phyloP scores from a whole-genome alignment of 2,329 filamentous ascomycete species.

The Trichoderma simmonsii region DNA sequence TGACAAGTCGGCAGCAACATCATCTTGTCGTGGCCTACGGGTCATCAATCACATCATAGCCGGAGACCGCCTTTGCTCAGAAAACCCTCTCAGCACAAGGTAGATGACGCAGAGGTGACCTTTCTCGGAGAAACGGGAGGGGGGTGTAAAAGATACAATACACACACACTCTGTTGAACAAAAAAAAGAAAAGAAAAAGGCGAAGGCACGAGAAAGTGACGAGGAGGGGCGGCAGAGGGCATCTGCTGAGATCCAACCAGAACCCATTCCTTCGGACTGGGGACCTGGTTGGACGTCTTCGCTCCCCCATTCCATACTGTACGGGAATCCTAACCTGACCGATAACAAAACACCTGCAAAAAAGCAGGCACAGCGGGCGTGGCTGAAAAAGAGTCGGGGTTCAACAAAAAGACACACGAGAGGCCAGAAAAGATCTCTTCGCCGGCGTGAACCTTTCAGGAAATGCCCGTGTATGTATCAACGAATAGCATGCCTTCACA shows the following conservation, averaged over 20 bases:
- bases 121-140: not conserved
- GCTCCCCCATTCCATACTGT: not conserved
- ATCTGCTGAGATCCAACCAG: not conserved
- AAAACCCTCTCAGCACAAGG: not conserved
- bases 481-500: not conserved
- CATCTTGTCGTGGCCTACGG: not conserved
- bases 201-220: not conserved
- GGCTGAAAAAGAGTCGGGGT: not conserved
- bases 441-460: not conserved
- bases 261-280: not conserved
- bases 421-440: not conserved
- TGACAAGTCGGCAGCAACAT: not conserved
- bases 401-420: not conserved
- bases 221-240: slow-evolving; percentile 1
- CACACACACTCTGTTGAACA: not conserved
- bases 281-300: not conserved
- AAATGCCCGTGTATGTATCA: not conserved
- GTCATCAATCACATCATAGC: not conserved
- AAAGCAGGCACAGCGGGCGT: not conserved
- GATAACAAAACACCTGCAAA: not conserved
- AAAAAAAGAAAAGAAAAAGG: not conserved
- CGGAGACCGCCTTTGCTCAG: not conserved
- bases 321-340: not conserved
- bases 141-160: not conserved
- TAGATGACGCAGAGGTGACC: not conserved